phyloP scores from a whole-genome alignment of 768 basidiomycete genomes.

The Leucosporidium creatinivorum region DNA sequence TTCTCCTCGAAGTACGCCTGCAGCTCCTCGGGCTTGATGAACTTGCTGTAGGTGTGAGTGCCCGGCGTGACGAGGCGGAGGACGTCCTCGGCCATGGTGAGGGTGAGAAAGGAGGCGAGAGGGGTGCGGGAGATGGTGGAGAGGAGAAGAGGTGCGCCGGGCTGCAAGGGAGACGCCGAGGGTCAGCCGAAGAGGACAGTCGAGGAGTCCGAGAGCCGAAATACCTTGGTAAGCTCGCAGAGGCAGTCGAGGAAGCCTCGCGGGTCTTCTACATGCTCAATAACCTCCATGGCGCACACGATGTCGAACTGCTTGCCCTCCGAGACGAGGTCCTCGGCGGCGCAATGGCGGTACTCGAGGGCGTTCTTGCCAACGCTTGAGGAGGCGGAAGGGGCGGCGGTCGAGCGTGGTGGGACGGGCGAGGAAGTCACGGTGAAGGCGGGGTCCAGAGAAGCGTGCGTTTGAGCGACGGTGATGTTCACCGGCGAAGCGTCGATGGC shows the following conservation, averaged over 20 bases:
- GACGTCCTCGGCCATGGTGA: slow-evolving; percentile 72
- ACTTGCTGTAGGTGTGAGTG: slow-evolving; percentile 89
- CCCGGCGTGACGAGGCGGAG: slow-evolving; percentile 71
- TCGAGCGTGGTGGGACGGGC: slow-evolving; percentile 72
- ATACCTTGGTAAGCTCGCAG: slow-evolving; percentile 77
- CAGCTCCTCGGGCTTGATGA: slow-evolving; percentile 76
- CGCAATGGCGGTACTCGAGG: slow-evolving; percentile 62
- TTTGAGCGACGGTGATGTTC: slow-evolving; percentile 75
- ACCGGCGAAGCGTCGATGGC: slow-evolving; percentile 87
- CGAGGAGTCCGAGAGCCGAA: slow-evolving; percentile 29
- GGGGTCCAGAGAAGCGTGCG: slow-evolving; percentile 75
- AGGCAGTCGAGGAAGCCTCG: slow-evolving; percentile 71
- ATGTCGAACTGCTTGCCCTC: slow-evolving; percentile 68
- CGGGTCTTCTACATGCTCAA: slow-evolving; percentile 96
- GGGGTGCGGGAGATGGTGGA: slow-evolving; percentile 88
- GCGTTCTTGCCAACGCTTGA: background rate
- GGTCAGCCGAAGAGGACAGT: background rate
- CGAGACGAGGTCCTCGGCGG: slow-evolving; percentile 64
- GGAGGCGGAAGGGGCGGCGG: slow-evolving; percentile 58
- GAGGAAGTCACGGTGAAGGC: slow-evolving; percentile 77
- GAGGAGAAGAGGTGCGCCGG: slow-evolving; percentile 89
- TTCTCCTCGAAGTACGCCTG: slow-evolving; percentile 58
- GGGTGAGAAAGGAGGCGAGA: slow-evolving; percentile 61
- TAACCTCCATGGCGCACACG: slow-evolving; percentile 94
- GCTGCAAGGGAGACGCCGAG: slow-evolving; percentile 48